Evolutionary conservation across 2,329 filamentous ascomycete genomes (phyloP).

Genomic region (Sclerotinia nivalis): DNA sequence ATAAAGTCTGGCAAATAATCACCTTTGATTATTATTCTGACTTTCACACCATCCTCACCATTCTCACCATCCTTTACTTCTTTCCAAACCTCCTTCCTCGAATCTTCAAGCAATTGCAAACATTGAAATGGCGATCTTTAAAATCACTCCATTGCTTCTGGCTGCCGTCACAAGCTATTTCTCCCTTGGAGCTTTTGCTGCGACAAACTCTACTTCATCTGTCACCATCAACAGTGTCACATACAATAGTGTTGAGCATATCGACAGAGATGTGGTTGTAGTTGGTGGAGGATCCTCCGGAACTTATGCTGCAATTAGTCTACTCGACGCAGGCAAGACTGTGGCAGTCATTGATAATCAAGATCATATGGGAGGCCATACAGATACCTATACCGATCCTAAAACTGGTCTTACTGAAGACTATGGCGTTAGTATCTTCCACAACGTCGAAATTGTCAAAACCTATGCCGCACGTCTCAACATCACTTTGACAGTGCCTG

Average conservation of each 20-base stretch:
- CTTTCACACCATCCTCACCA: neutral
- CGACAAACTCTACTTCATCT: neutral
- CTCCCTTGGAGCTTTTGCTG: neutral
- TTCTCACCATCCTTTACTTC: neutral
- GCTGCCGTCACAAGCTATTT: neutral
- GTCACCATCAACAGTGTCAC: neutral
- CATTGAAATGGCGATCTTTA: slow-evolving; percentile 2
- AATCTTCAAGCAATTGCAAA: too few relatives aligned
- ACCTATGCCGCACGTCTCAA: slow-evolving; percentile 27
- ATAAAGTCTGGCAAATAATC: neutral
- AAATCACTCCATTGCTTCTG: neutral
- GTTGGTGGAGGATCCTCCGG: slow-evolving; percentile 44
- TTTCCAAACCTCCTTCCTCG: neutral
- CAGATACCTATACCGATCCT: slow-evolving; percentile 40
- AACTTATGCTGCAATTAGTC: slow-evolving; percentile 42
- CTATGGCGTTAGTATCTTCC: slow-evolving; percentile 41
- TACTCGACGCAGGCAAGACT: slow-evolving; percentile 40
- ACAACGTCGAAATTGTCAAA: slow-evolving; percentile 23
- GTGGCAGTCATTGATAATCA: slow-evolving; percentile 44
- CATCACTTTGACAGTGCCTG: neutral
- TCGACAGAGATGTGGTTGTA: slow-evolving; percentile 39
- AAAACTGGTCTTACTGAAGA: slow-evolving; percentile 41
- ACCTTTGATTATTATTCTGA: neutral
- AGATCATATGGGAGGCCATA: slow-evolving; percentile 38
- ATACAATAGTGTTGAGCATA: neutral